Base-by-base conservation (phyloP, 2,329 filamentous ascomycete species). In the Malbranchea zuffiana region DNA sequence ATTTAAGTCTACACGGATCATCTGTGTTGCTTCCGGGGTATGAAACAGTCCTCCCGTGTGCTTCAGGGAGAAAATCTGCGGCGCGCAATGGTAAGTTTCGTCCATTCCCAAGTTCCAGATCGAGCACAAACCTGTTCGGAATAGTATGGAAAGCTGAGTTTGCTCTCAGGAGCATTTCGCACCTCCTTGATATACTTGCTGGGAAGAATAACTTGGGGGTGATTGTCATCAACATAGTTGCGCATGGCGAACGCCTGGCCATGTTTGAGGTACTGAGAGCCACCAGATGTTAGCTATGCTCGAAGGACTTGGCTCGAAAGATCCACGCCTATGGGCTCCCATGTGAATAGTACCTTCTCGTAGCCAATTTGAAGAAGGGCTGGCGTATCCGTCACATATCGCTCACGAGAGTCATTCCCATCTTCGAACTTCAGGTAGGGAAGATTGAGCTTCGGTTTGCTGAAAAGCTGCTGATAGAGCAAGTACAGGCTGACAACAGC, bases 131-230 rank as follows among this genome's bases (percentile, higher is more conserved):
- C n/a, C 23, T 25, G 23, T 7, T 25, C 23, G n/a, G 29, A 32
- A 15, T 13, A 32, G 17, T 13, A 12, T 13, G 12, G 5, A 18
- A 32, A 32, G 17, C 29, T 32, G 17, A 32, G 17, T 16, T 13
- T 12, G n/a, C n/a, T 13, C 10, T 32, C 17, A 13, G 29, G 29
- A 15, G 29, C 29, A 32, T 17, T 12, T 15, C 17, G 12, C n/a
- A 32, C 29, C 17, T 32, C 29, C n/a, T 32, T 17, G 29, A 32
- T 11, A 15, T 32, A 32, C 17, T 32, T 32, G n/a, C 12, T 32
- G 17, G 29, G 29, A 5, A 32, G 17, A 13, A 32, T 11, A 17
- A 32, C 29, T 16, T 32, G 29, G 4, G 29, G 29, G 5, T 17
- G n/a, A 11, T 13, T 32, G 11, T 32, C 29, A 18, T 17, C 29